phyloP scores from a whole-genome alignment of 208 protist species.

The Acanthamoeba lenticulata region DNA sequence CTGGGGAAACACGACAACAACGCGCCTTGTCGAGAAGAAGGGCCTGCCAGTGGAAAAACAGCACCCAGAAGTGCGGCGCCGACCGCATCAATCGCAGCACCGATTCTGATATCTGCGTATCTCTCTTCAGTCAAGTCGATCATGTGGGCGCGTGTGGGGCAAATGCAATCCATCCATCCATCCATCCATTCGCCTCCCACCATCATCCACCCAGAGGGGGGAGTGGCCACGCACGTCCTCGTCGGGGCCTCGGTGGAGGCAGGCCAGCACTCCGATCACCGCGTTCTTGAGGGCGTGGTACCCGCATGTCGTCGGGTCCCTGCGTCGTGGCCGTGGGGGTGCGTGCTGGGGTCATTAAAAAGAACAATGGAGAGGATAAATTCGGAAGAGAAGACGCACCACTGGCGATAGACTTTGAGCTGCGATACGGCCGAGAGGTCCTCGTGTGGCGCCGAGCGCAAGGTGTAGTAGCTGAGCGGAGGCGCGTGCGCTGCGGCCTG shows the following conservation, averaged over 20 bases:
- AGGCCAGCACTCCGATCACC: neutral
- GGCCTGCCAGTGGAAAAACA: constrained; percentile 34
- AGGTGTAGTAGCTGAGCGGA: neutral
- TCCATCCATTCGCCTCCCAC: too few relatives aligned
- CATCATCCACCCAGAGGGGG: neutral
- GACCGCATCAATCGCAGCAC: neutral
- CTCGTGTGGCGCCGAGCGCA: neutral
- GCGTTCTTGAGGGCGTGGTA: constrained; percentile 41
- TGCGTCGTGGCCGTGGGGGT: too few relatives aligned
- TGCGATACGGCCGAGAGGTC: neutral
- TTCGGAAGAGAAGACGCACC: neutral
- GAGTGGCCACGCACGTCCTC: neutral
- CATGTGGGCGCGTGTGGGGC: too few relatives aligned
- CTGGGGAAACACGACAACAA: too few relatives aligned
- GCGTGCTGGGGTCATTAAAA: too few relatives aligned
- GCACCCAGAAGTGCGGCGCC: neutral
- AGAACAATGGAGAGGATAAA: too few relatives aligned
- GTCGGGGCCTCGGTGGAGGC: neutral
- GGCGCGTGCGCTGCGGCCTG: neutral
- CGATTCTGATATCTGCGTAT: neutral
- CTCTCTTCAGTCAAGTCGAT: too few relatives aligned
- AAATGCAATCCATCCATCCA: too few relatives aligned
- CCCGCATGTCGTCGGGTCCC: neutral
- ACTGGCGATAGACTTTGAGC: neutral
- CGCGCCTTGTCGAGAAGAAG: neutral